Percentiles rank a stretch among this genome's conserved stretches.
These are phyloP conservation scores for Neonectria ditissima DNA, from an alignment of 2,329 filamentous ascomycete species.

Conservation along the genomic window DNA sequence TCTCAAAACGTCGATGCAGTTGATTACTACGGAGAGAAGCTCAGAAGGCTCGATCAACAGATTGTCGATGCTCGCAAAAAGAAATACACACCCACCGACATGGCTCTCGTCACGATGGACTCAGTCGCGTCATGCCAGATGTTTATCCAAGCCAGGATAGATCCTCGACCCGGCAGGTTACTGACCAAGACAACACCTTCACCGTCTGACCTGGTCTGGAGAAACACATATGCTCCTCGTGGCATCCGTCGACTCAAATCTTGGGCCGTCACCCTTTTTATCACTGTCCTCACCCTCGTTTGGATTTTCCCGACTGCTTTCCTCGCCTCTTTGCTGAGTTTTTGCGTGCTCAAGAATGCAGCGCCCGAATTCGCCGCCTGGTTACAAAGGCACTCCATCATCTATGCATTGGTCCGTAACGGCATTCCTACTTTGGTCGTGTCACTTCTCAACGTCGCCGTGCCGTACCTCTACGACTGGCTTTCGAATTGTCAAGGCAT, in stretches of 20 bases:
- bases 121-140: constrained; percentile 93
- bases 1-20: constrained; percentile 87
- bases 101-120: constrained; percentile 98
- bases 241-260: constrained; percentile 79
- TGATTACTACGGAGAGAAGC: constrained; percentile 90
- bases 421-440: constrained; percentile 87
- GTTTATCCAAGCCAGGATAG: constrained; percentile 94
- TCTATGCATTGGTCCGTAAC: constrained; percentile 84
- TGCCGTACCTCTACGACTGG: constrained; percentile 95
- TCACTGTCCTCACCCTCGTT: constrained; percentile 84
- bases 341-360: constrained; percentile 81
- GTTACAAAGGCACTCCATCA: constrained; percentile 75
- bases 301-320: constrained; percentile 88
- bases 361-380: constrained; percentile 76
- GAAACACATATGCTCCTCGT: constrained; percentile 87
- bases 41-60: constrained; percentile 81
- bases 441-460: constrained; percentile 87
- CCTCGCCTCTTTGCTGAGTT: constrained; percentile 82
- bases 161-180: constrained; percentile 87
- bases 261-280: constrained; percentile 86
- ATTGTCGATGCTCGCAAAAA: constrained; percentile 78
- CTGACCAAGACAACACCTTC: constrained; percentile 88
- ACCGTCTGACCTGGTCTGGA: constrained; percentile 94
- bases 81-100: constrained; percentile 80
- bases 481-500: constrained; percentile 92